These are phyloP conservation scores for Lathyrus tuberosus DNA, from an alignment of 306 rosid species.

Conservation along the genomic window DNA sequence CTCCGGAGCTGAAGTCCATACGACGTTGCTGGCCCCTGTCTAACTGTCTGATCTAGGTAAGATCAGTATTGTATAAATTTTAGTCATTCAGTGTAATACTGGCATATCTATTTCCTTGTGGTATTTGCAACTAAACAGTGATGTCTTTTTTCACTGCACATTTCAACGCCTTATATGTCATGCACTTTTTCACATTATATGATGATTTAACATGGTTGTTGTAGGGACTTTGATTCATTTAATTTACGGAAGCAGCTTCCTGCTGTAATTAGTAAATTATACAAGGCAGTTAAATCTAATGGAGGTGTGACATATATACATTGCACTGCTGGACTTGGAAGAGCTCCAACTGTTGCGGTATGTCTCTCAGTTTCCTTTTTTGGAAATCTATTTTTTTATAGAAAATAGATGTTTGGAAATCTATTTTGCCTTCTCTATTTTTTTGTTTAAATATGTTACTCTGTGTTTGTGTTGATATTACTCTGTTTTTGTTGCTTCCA, in stretches of 20 bases:
- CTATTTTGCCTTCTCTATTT: no score
- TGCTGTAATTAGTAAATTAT: constrained; percentile 74
- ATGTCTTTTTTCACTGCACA: constrained; percentile 19
- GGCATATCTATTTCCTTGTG: constrained; percentile 25
- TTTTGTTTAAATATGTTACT: no score
- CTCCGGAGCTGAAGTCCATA: no score
- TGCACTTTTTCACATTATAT: constrained; percentile 37
- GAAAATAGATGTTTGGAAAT: no score
- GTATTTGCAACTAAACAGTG: constrained; percentile 16
- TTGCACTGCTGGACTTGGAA: constrained; percentile 99
- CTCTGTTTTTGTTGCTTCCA: no score
- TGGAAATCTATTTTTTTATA: no score
- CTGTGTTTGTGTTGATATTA: no score
- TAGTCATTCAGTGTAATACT: constrained; percentile 1
- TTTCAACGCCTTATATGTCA: constrained; percentile 26
- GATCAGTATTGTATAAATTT: no score
- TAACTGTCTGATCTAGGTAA: no score
- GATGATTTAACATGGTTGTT: constrained; percentile 41
- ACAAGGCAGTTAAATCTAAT: constrained; percentile 69
- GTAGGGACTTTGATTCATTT: constrained; percentile 89
- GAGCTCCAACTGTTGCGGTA: constrained; percentile 96
- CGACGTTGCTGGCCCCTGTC: no score
- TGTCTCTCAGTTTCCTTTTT: constrained; percentile 38
- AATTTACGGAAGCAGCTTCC: constrained; percentile 85
- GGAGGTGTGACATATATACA: constrained; percentile 93